phyloP scores from a whole-genome alignment of 495 filamentous ascomycete genomes.

The Cairneyella variabilis region DNA sequence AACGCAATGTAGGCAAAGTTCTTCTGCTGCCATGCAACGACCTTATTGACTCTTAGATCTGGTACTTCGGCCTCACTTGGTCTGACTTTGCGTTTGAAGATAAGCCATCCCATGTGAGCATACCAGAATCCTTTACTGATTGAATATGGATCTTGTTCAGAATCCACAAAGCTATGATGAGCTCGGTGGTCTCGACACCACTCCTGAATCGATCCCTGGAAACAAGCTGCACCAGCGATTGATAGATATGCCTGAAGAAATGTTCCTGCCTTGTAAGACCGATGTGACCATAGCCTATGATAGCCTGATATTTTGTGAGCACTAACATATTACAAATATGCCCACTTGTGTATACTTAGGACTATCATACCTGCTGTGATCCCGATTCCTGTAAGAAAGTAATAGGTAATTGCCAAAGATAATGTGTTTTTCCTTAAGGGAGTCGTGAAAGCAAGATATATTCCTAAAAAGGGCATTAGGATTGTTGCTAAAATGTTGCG shows the following conservation, averaged over 20 bases:
- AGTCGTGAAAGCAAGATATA: too few species aligned
- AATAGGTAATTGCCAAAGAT: constrained; percentile 7
- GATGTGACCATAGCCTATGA: constrained; percentile 31
- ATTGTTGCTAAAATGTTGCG: too few species aligned
- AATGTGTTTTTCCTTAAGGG: too few species aligned
- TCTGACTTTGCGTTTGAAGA: constrained; percentile 7
- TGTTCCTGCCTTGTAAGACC: constrained; percentile 18
- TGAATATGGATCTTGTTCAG: constrained; percentile 26
- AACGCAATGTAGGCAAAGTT: constrained; percentile 22
- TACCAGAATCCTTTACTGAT: constrained; percentile 16
- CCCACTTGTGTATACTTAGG: neutral
- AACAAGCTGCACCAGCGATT: constrained; percentile 15
- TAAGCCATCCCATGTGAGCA: constrained; percentile 28
- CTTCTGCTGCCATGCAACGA: constrained; percentile 29
- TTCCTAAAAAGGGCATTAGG: too few species aligned
- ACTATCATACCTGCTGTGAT: constrained; percentile 13
- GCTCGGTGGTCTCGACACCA: constrained; percentile 26
- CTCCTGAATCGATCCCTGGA: constrained; percentile 23
- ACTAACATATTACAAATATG: neutral
- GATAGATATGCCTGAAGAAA: constrained; percentile 19
- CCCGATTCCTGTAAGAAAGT: constrained; percentile 10
- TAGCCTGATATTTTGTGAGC: constrained; percentile 20
- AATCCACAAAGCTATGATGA: constrained; percentile 28
- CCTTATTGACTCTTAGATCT: constrained; percentile 28
- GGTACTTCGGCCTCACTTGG: constrained; percentile 24